A percentile compares a stretch with the other conserved stretches of the same genome.
These are phyloP conservation scores for Aspergillus carbonarius DNA, from an alignment of 2,329 filamentous ascomycete genomes.

Conservation along the genomic window DNA sequence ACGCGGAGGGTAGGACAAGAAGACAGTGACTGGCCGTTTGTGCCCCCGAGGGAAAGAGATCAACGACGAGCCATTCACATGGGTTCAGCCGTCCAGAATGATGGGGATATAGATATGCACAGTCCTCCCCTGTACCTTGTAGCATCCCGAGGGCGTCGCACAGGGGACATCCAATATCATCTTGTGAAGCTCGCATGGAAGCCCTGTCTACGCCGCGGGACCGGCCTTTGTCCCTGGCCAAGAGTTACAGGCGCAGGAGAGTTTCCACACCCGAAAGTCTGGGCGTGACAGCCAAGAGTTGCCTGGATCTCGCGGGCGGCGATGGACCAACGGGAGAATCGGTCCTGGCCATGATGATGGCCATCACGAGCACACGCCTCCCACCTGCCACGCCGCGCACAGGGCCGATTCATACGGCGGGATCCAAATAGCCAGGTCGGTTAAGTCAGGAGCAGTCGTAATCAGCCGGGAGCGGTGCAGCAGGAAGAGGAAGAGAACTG, in stretches of 20 bases:
- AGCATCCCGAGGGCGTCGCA: neutral
- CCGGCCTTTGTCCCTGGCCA: neutral
- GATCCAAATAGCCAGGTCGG: neutral
- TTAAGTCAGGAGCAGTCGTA: neutral
- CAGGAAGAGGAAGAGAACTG: neutral
- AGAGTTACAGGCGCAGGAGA: slow-evolving; percentile 4
- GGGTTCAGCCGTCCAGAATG: neutral
- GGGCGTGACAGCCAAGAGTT: slow-evolving; percentile 3
- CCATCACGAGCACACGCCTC: neutral
- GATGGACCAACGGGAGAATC: neutral
- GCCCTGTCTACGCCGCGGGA: neutral
- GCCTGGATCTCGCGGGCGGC: slow-evolving; percentile 1
- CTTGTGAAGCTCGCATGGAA: slow-evolving; percentile 1
- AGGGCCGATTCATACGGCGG: neutral
- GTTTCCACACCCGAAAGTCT: slow-evolving; percentile 4
- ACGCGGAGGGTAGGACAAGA: neutral
- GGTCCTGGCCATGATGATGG: neutral
- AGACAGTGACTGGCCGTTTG: neutral
- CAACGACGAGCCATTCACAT: neutral
- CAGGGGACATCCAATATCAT: neutral
- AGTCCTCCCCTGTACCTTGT: neutral
- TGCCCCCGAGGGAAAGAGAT: neutral
- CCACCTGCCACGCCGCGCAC: neutral
- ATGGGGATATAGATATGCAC: neutral
- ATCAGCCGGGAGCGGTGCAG: neutral